Evolutionary conservation across 1,139 yeast species (phyloP).

Genomic region (Yamadazyma diospyri): DNA sequence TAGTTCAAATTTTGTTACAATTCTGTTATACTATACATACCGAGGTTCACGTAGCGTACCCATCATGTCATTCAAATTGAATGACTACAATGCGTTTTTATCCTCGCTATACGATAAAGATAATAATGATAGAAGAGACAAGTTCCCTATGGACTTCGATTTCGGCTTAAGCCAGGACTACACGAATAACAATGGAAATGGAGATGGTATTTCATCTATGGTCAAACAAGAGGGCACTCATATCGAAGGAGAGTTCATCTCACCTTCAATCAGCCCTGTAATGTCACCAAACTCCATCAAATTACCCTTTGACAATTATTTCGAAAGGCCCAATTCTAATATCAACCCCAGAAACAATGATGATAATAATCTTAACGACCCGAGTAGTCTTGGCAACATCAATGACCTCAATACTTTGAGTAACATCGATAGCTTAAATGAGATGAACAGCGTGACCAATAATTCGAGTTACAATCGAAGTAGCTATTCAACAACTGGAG

Average conservation of each 20-base stretch:
- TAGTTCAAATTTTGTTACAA: no score
- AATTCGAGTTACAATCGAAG: not conserved
- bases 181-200: not conserved
- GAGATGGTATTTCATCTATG: not conserved
- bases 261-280: constrained; percentile 1
- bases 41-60: no score
- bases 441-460: not conserved
- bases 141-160: constrained; percentile 26
- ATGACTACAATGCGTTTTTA: constrained; percentile 32
- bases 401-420: no score
- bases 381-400: no score
- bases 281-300: constrained; percentile 1
- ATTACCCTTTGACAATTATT: constrained; percentile 1
- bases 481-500: not conserved
- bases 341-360: not conserved
- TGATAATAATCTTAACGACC: not conserved
- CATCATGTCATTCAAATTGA: constrained; percentile 32
- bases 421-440: not conserved
- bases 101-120: constrained; percentile 26
- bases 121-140: constrained; percentile 8
- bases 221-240: not conserved
- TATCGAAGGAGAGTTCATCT: not conserved
- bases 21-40: no score
- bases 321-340: not conserved
- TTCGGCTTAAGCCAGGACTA: constrained; percentile 20